phyloP scores from a whole-genome alignment of 2,329 filamentous ascomycete genomes.

The Davidsoniella australis region DNA sequence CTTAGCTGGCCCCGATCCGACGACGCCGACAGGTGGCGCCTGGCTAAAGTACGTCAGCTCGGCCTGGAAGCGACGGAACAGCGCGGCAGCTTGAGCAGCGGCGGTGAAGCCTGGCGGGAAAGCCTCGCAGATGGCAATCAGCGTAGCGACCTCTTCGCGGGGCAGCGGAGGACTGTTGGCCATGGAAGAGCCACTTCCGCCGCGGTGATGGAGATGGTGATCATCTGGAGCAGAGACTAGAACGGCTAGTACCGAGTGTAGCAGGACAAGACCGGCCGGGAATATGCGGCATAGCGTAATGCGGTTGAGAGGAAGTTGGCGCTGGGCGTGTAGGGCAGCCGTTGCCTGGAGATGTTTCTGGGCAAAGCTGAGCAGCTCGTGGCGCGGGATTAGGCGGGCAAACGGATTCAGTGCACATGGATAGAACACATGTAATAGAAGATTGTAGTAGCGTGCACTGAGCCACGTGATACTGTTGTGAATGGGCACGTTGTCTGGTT shows the following conservation, averaged over 20 bases:
- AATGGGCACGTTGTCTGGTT: constrained; percentile 27
- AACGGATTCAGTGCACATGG: constrained; percentile 24
- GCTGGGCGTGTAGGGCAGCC: constrained; percentile 16
- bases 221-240: neutral
- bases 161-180: constrained; percentile 17
- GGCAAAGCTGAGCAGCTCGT: constrained; percentile 23
- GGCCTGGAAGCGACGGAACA: constrained; percentile 19
- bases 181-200: neutral
- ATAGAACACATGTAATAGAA: constrained; percentile 27
- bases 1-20: constrained; percentile 5
- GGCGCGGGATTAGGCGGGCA: constrained; percentile 17
- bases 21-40: constrained; percentile 1
- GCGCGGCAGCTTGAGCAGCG: constrained; percentile 21
- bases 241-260: constrained; percentile 17
- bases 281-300: constrained; percentile 25
- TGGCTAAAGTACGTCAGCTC: constrained; percentile 10
- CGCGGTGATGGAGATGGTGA: no score
- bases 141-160: constrained; percentile 21
- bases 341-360: constrained; percentile 22
- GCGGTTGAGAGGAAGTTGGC: constrained; percentile 26
- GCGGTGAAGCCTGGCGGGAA: constrained; percentile 22
- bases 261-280: constrained; percentile 22
- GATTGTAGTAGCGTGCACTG: constrained; percentile 27
- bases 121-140: constrained; percentile 22
- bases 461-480: constrained; percentile 29